Evolutionary conservation across 441 rosid species (phyloP).

Genomic region (Populus trichocarpa): DNA sequence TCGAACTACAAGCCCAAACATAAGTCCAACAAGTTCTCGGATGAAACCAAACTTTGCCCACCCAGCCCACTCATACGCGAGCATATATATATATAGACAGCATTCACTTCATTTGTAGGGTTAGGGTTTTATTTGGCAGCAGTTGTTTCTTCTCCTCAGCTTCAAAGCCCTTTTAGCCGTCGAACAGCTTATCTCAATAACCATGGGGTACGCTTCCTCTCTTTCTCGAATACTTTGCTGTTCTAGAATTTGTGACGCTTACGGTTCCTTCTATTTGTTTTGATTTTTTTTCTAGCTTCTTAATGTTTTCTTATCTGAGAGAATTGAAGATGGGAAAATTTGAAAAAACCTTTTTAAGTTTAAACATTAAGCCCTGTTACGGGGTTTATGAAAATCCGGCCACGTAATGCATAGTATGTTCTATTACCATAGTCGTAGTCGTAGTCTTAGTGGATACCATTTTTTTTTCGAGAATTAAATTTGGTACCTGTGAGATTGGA

Average conservation of each 20-base stretch:
- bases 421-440: background rate
- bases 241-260: background rate
- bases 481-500: background rate
- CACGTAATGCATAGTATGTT: no score
- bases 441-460: background rate
- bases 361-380: background rate
- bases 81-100: background rate
- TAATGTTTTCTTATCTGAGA: background rate
- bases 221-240: background rate
- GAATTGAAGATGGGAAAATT: background rate
- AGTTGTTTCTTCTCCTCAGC: background rate
- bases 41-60: background rate
- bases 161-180: conserved; percentile 9
- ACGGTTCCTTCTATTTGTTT: background rate
- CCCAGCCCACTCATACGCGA: background rate
- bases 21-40: background rate
- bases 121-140: conserved; percentile 20
- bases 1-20: background rate
- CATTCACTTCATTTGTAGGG: background rate
- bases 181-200: conserved; percentile 3
- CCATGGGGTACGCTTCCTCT: conserved; percentile 24
- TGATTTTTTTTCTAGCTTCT: background rate
- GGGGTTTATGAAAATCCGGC: background rate
- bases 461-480: background rate
- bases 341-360: background rate